phyloP scores from a whole-genome alignment of 2,329 filamentous ascomycete species.

The Calonectria leucothoes region DNA sequence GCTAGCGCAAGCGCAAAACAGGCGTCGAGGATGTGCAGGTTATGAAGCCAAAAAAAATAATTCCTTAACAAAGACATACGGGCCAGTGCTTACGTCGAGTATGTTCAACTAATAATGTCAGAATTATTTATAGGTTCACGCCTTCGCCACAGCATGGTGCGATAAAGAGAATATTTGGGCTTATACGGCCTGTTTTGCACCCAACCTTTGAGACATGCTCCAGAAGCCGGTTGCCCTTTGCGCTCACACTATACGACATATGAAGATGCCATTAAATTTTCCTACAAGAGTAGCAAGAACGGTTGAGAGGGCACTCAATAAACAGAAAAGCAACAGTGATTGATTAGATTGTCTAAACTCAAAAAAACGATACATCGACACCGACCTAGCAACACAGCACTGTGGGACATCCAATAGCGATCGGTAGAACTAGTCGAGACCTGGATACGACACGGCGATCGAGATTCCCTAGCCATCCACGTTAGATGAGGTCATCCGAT shows the following conservation, averaged over 20 bases:
- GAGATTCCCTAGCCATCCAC: no score
- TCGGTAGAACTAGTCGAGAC: no score
- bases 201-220: not conserved
- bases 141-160: not conserved
- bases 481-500: no score
- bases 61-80: not conserved
- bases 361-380: no score
- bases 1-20: not conserved
- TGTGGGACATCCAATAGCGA: no score
- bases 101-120: not conserved
- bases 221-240: not conserved
- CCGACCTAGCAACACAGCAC: no score
- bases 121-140: not conserved
- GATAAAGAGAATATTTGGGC: not conserved
- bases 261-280: not conserved
- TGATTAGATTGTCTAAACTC: no score
- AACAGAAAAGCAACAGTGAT: no score
- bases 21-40: not conserved
- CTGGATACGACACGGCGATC: no score
- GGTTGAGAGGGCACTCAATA: not conserved
- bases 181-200: not conserved
- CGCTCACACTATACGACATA: not conserved
- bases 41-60: not conserved
- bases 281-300: not conserved
- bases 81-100: not conserved